Percentiles rank a stretch among this genome's conserved stretches.
These are phyloP conservation scores for Echria macrotheca DNA, from an alignment of 495 filamentous ascomycete species.

Conservation along the genomic window DNA sequence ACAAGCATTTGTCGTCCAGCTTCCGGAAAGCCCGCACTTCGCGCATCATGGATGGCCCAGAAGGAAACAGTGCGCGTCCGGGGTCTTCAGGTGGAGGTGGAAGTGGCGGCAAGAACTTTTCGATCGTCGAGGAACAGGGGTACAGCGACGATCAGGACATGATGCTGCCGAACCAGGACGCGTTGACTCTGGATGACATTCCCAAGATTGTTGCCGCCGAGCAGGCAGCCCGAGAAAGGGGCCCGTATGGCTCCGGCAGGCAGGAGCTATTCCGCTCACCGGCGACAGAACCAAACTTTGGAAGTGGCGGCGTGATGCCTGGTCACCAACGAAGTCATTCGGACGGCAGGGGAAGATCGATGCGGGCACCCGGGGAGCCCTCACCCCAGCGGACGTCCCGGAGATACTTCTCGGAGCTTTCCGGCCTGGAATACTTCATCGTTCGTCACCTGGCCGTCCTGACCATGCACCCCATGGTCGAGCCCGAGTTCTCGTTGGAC, in stretches of 20 bases:
- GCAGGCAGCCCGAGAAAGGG: conserved; percentile 83
- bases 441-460: conserved; percentile 91
- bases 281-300: conserved; percentile 56
- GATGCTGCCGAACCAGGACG: conserved; percentile 85
- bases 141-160: conserved; percentile 66
- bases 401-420: conserved; percentile 93
- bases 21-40: conserved; percentile 86
- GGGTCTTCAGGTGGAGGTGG: conserved; percentile 71
- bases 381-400: conserved; percentile 53
- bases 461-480: conserved; percentile 89
- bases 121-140: conserved; percentile 85
- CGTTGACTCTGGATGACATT: conserved; percentile 91
- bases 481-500: conserved; percentile 84
- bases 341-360: conserved; percentile 51
- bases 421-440: conserved; percentile 94
- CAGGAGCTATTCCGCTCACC: conserved; percentile 67
- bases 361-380: conserved; percentile 40
- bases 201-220: conserved; percentile 95
- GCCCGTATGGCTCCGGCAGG: conserved; percentile 63
- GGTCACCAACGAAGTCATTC: conserved; percentile 78
- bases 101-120: conserved; percentile 51
- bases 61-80: conserved; percentile 68
- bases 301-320: conserved; percentile 10
- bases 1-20: conserved; percentile 86
- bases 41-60: conserved; percentile 85